Evolutionary conservation across 78 protist species (phyloP), one percentile per base, ranked within the genome.

Genomic region (Dictyostelium brefeldianum): DNA sequence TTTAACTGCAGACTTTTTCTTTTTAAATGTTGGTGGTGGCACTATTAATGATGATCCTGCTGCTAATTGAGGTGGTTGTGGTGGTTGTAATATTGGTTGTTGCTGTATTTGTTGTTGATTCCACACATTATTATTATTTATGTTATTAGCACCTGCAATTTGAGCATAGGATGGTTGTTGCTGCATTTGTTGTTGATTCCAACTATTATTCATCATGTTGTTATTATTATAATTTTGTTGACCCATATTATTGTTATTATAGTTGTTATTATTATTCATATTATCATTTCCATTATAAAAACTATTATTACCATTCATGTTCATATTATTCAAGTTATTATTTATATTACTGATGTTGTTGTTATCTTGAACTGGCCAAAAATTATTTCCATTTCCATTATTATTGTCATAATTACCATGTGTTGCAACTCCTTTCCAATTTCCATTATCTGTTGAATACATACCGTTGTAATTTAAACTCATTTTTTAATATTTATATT

Each of bases 11-110:
- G 87, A 62, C 41, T 62, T 22, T 57, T 59, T 79, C 31, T 79
- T 79, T 85, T 62, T 75, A 50, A 75, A 85, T 9, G 78, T 71
- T 27, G 92, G 92, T 12, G 92, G 92, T 4, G 92, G 92, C 4
- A 85, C 77, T 22, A 85, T 85, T n/a, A 36, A 20, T 31, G 78
- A 53, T 82, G 80, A 43, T 25, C 50, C 50, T 20, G 46, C 15
- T 3, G 91, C 25, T 41, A 41, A 18, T 27, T 27, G 46, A 56
- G 36, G 15, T 54, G 51, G 77, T 74, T 43, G 64, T 9, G 41
- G 69, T 41, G 22, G 10, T 81, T 67, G 74, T 81, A 67, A 78
- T 17, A 15, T 50, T 57, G 17, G 25, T 74, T 74, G 81, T 46
- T 84, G 92, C 57, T 70, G 81, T 18, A 36, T 50, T 14, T 69